These are phyloP conservation scores for Fragilaria crotonensis DNA, from an alignment of 108 stramenopile species.

Conservation along the genomic window DNA sequence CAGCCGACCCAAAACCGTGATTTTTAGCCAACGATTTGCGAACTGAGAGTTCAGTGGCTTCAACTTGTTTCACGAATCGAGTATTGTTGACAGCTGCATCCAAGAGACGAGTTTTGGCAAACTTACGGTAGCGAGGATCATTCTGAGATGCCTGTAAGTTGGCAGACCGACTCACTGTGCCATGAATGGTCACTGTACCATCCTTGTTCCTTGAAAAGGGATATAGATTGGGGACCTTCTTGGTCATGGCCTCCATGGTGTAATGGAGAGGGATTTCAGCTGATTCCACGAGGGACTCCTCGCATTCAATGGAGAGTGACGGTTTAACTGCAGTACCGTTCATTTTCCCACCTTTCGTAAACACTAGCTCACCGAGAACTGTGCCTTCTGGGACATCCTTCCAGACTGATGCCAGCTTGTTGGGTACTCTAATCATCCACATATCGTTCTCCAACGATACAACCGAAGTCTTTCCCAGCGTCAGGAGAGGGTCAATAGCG, in stretches of 20 bases:
- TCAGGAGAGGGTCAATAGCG: too few species aligned
- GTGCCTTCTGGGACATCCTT: constrained; percentile 72
- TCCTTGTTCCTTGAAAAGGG: constrained; percentile 66
- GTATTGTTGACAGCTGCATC: constrained; percentile 58
- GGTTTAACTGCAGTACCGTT: constrained; percentile 23
- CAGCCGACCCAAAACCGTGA: constrained; percentile 70
- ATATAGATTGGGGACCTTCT: constrained; percentile 63
- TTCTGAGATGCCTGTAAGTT: constrained; percentile 61
- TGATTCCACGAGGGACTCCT: constrained; percentile 16
- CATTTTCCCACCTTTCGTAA: constrained; percentile 60
- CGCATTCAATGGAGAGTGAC: constrained; percentile 24
- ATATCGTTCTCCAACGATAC: constrained; percentile 16
- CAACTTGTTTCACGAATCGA: constrained; percentile 77
- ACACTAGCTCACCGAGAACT: constrained; percentile 70
- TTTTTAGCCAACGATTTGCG: too few species aligned
- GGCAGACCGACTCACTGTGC: constrained; percentile 58
- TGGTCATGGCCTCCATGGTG: constrained; percentile 79
- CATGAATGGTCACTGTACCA: constrained; percentile 63
- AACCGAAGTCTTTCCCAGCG: too few species aligned
- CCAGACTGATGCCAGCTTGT: constrained; percentile 59
- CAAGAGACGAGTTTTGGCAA: constrained; percentile 62
- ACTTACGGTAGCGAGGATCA: constrained; percentile 46
- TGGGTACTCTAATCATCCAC: constrained; percentile 75
- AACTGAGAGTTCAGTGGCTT: constrained; percentile 39
- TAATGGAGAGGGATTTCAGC: constrained; percentile 65